Evolutionary conservation across 495 filamentous ascomycete species (phyloP).

Genomic region (Lasiosphaeriaceae sp.): DNA sequence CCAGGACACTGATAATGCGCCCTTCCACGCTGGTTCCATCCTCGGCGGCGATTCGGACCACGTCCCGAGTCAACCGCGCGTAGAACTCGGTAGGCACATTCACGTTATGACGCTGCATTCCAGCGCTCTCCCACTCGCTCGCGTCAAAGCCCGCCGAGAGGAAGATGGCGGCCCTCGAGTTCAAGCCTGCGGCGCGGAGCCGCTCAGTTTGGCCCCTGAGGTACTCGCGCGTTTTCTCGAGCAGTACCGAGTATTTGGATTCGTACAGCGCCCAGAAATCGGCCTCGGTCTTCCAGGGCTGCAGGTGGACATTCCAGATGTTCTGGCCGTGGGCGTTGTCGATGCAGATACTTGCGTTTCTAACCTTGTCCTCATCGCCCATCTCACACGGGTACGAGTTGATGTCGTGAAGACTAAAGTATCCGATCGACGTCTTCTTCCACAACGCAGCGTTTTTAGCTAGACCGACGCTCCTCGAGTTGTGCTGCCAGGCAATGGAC

Average conservation of each 20-base stretch:
- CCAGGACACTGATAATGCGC: constrained; percentile 84
- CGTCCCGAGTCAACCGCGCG: constrained; percentile 79
- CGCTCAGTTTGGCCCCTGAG: constrained; percentile 64
- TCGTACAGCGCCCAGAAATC: constrained; percentile 91
- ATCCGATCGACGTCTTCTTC: constrained; percentile 84
- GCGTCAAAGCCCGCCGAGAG: constrained; percentile 95
- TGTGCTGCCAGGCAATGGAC: constrained; percentile 84
- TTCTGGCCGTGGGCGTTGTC: constrained; percentile 88
- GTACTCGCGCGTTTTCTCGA: constrained; percentile 76
- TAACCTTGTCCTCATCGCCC: constrained; percentile 85
- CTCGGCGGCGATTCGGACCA: constrained; percentile 77
- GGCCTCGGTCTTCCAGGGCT: constrained; percentile 72
- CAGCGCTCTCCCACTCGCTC: constrained; percentile 83
- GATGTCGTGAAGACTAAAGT: constrained; percentile 95
- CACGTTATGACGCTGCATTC: constrained; percentile 91
- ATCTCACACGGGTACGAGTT: constrained; percentile 94
- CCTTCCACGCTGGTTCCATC: constrained; percentile 74
- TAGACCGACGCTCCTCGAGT: constrained; percentile 53
- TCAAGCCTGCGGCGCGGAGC: constrained; percentile 44
- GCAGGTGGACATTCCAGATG: constrained; percentile 94
- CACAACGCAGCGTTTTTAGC: constrained; percentile 63
- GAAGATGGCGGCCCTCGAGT: constrained; percentile 82
- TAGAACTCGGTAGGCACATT: constrained; percentile 98
- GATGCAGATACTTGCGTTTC: constrained; percentile 85
- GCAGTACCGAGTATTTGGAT: constrained; percentile 64